These are phyloP conservation scores for Heritiera fomes DNA, from an alignment of 345 rosid species.

Conservation along the genomic window DNA sequence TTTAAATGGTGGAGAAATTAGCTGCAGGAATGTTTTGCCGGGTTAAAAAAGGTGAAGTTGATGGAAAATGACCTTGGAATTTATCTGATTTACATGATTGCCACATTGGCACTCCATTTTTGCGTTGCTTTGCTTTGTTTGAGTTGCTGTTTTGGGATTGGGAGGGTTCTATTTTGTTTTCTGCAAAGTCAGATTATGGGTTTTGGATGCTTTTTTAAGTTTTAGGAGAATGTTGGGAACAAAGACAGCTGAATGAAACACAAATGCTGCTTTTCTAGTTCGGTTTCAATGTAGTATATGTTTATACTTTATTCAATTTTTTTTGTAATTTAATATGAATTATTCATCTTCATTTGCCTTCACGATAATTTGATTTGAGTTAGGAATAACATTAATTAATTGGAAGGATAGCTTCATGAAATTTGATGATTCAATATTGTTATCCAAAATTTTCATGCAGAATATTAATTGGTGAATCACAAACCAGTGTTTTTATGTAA, in stretches of 20 bases:
- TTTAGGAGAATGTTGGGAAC: not conserved
- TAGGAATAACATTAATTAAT: too few relatives aligned
- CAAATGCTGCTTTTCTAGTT: not conserved
- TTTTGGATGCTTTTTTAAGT: not conserved
- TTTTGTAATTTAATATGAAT: too few relatives aligned
- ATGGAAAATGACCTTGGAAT: not conserved
- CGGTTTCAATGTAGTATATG: too few relatives aligned
- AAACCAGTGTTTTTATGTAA: too few relatives aligned
- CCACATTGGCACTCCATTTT: not conserved
- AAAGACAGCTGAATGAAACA: not conserved
- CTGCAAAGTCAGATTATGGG: not conserved
- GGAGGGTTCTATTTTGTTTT: slow-evolving; percentile 3
- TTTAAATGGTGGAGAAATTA: not conserved
- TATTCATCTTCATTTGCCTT: too few relatives aligned
- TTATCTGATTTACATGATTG: not conserved
- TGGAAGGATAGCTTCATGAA: too few relatives aligned
- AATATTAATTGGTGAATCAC: too few relatives aligned
- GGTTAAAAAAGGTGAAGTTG: not conserved
- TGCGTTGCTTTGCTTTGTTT: too few relatives aligned
- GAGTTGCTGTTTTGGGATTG: not conserved
- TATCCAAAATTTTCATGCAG: too few relatives aligned
- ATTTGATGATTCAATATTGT: too few relatives aligned
- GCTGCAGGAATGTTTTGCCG: slow-evolving; percentile 7
- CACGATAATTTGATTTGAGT: too few relatives aligned
- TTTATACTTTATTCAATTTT: too few relatives aligned